Evolutionary conservation across 2,329 filamentous ascomycete genomes (phyloP), one percentile per base, ranked within the genome.

Genomic region (Apiospora marii): DNA sequence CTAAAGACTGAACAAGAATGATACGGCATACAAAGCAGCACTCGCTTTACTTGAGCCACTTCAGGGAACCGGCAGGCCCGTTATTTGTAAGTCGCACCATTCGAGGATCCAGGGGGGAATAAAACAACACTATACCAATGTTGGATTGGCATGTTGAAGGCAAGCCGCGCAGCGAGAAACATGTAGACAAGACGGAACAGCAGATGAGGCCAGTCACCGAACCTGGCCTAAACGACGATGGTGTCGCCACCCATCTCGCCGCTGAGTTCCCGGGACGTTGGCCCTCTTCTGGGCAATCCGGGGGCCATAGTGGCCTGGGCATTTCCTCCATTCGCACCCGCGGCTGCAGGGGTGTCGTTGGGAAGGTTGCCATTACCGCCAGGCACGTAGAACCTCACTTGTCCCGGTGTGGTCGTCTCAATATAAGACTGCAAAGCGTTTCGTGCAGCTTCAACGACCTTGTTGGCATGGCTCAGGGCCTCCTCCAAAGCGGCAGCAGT

Each of bases 181-280:
- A 41, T 14, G 34, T 24, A 8, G 58, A 41, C 34, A 19, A 41
- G 58, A 24, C 34, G n/a, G 13, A n/a, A 64, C 58, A 64, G 19
- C 58, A 5, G 34, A 41, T 41, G 34, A 64, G 58, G 22, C 34
- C 58, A 64, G 58, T 22, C 19, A 41, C 34, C 22, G 8, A 41
- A 64, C 4, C 34, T 64, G 58, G 13, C 43, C 48, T 70, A 73
- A 14, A 70, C 74, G 22, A 70, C 70, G n/a, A 73, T 69, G 58
- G 89, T 91, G 85, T 91, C 89, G 24, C 89, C 89, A 72, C 88
- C 88, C 88, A 91, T 89, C 84, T 91, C 89, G 69, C 89, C 89
- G 76, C 86, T 85, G 81, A 91, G 77, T 76, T 90, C 88, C 71
- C 89, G 80, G 77, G 86, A 88, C 48, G 87, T 87, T 68, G 85